A percentile compares a stretch with the other conserved stretches of the same genome.
These are phyloP conservation scores for Kalmanozyma brasiliensis DNA, from an alignment of 1,284 basidiomycete genomes.

Conservation along the genomic window DNA sequence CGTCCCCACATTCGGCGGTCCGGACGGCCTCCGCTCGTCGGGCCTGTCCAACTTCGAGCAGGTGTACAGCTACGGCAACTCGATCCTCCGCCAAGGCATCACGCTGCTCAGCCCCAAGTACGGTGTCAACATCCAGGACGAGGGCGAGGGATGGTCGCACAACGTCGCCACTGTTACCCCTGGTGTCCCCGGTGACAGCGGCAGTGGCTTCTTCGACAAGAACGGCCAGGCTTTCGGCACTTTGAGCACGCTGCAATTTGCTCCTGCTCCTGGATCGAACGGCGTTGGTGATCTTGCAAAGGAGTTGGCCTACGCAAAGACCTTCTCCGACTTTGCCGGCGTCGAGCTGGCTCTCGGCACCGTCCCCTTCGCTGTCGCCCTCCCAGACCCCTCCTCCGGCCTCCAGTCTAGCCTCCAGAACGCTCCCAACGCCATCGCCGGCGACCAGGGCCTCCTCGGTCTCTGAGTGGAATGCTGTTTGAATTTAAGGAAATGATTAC, in stretches of 20 bases:
- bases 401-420: conserved; percentile 23
- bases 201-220: conserved; percentile 48
- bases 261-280: conserved; percentile 46
- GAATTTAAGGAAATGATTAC: not conserved
- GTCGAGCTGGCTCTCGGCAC: conserved; percentile 49
- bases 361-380: conserved; percentile 39
- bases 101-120: conserved; percentile 52
- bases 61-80: conserved; percentile 57
- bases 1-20: conserved; percentile 52
- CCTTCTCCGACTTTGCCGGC: conserved; percentile 44
- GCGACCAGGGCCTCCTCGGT: conserved; percentile 2
- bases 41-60: conserved; percentile 32
- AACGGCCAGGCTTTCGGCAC: conserved; percentile 43
- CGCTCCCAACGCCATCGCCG: conserved; percentile 3
- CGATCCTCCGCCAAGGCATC: conserved; percentile 50
- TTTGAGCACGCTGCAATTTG: conserved; percentile 50
- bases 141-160: conserved; percentile 54
- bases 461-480: not conserved
- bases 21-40: conserved; percentile 31
- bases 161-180: conserved; percentile 36
- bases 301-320: conserved; percentile 42
- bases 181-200: conserved; percentile 55
- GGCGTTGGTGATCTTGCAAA: conserved; percentile 46
- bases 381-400: conserved; percentile 27
- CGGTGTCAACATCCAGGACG: conserved; percentile 39